phyloP scores from a whole-genome alignment of 2,329 filamentous ascomycete species.

The Fulvia fulva region DNA sequence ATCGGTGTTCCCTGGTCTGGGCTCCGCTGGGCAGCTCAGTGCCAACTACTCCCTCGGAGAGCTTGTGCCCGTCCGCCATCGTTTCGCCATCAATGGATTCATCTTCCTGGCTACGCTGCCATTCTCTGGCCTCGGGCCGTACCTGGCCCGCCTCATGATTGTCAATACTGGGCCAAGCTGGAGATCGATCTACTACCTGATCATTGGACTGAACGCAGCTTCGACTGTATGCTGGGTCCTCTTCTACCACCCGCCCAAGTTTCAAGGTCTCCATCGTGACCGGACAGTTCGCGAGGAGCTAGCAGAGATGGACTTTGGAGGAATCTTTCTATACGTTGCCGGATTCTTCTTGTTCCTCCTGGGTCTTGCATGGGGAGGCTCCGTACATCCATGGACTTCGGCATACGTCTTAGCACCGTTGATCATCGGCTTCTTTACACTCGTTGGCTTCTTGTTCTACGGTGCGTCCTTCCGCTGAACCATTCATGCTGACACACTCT shows the following conservation, averaged over 20 bases:
- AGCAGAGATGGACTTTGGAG: constrained; percentile 18
- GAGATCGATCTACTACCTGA: background rate
- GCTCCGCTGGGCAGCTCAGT: constrained; percentile 3
- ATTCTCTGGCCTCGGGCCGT: constrained; percentile 2
- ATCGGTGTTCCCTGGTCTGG: constrained; percentile 3
- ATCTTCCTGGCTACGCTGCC: constrained; percentile 2
- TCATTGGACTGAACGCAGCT: background rate
- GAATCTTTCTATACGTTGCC: constrained; percentile 14
- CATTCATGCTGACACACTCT: background rate
- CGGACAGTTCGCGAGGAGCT: constrained; percentile 11
- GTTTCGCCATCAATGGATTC: background rate
- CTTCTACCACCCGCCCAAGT: constrained; percentile 9
- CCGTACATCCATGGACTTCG: constrained; percentile 7
- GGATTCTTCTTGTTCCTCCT: constrained; percentile 18
- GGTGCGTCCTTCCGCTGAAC: background rate
- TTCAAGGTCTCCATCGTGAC: background rate
- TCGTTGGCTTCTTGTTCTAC: background rate
- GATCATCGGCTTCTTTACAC: background rate
- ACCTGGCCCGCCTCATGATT: background rate
- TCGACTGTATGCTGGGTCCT: background rate
- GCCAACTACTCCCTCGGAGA: constrained; percentile 6
- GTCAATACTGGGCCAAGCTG: background rate
- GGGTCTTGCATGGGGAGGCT: constrained; percentile 15
- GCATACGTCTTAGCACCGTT: background rate
- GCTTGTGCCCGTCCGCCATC: constrained; percentile 7